Evolutionary conservation across 2,329 filamentous ascomycete species (phyloP).

Genomic region (Gremmenia infestans): DNA sequence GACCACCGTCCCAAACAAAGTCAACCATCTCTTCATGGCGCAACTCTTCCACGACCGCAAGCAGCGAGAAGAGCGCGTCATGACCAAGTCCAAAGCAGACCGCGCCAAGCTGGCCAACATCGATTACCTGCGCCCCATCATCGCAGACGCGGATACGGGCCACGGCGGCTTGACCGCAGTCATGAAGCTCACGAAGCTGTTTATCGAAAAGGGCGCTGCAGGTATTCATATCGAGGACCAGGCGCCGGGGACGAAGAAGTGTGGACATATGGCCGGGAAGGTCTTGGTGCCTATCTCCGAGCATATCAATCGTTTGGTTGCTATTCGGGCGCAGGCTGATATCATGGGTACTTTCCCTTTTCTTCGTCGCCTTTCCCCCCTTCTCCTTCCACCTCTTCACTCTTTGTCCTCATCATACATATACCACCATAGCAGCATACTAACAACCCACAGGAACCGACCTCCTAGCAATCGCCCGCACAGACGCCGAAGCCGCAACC

Average conservation of each 20-base stretch:
- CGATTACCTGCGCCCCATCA: conserved; percentile 92
- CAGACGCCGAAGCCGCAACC: conserved; percentile 95
- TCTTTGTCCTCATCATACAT: not conserved
- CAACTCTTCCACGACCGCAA: conserved; percentile 99
- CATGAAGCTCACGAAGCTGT: conserved; percentile 99
- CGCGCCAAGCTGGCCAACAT: conserved; percentile 71
- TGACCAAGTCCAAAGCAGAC: conserved; percentile 60
- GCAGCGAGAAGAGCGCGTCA: conserved; percentile 90
- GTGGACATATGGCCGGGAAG: conserved; percentile 98
- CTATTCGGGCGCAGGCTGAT: conserved; percentile 94
- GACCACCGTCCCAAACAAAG: conserved; percentile 98
- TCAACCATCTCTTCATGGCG: conserved; percentile 94
- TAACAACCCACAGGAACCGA: conserved; percentile 55
- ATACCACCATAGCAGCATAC: conserved; percentile 10
- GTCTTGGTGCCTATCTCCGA: conserved; percentile 94
- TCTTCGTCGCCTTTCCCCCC: not conserved
- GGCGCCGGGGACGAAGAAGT: conserved; percentile 98
- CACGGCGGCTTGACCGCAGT: conserved; percentile 97
- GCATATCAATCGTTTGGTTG: conserved; percentile 95
- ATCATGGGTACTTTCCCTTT: conserved; percentile 70
- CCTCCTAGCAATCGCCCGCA: conserved; percentile 85
- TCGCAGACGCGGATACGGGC: conserved; percentile 95
- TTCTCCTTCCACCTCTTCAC: too few species aligned
- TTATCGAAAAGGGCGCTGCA: conserved; percentile 92
- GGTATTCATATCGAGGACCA: conserved; percentile 99